Base-by-base conservation (phyloP, 345 rosid species). In the Bruguiera sexangula region DNA sequence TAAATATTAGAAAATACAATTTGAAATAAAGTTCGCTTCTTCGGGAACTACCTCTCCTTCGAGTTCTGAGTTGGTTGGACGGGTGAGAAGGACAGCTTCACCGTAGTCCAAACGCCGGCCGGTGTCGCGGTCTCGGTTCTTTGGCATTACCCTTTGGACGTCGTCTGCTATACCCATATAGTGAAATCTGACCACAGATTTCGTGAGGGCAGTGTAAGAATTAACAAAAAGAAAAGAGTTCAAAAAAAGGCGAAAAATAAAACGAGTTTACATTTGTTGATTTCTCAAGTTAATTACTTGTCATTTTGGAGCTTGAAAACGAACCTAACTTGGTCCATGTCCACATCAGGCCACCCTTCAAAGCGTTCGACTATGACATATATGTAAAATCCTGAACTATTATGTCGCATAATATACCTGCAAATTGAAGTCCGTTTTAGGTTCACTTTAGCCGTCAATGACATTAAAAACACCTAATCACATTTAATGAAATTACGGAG, bases 11-110 rank as follows among this genome's bases (percentile, higher is more conserved):
- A 31, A 31, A 31, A 31, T 24, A 24, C 24, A 24, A 24, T 31
- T 5, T 31, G 34, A 5, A 31, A 5, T 31, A 31, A 31, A 5
- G 34, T 31, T 31, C 34, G 8, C 20, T 65, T 11, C n/a, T 31
- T 18, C 3, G 20, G n/a, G 13, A 34, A 37, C 15, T 43, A 70
- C 74, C 62, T 70, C 74, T 70, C 74, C 74, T 70, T 36, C 62
- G 37, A 70, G 62, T 26, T 62, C 55, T 2, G 68, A 37, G 29
- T 70, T 36, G 8, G 6, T 52, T 26, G 74, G 74, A 8, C 27
- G 37, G 24, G 74, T 71, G 13, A 71, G 32, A 5, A 71, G 69
- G 56, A 64, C 63, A 43, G 75, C 75, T 71, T 71, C 75, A 3
- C 55, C 48, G 43, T 71, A 71, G 1, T 55, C 75, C 8, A 71